Conservation (phyloP, 805 yeast species). For the Myxozyma udenii region DNA sequence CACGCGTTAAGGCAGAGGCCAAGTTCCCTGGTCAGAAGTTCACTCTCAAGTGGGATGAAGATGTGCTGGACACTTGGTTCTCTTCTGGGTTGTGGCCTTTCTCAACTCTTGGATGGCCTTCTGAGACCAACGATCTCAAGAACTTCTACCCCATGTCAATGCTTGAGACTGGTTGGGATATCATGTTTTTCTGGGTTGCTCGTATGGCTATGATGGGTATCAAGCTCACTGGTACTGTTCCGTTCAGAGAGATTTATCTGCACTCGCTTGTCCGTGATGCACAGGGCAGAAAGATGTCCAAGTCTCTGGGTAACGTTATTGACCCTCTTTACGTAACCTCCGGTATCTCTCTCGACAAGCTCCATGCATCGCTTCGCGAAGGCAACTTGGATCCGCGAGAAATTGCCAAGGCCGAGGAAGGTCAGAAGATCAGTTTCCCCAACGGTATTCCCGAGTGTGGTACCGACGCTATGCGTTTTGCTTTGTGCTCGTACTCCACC, state of each 20-base stretch:
- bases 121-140: constrained; percentile 62
- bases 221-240: constrained; percentile 84
- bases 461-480: constrained; percentile 97
- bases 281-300: constrained; percentile 98
- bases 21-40: constrained; percentile 69
- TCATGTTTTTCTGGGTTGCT: constrained; percentile 97
- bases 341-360: constrained; percentile 76
- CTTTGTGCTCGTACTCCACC: constrained; percentile 95
- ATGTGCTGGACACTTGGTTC: constrained; percentile 98
- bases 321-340: constrained; percentile 92
- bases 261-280: constrained; percentile 98
- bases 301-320: constrained; percentile 92
- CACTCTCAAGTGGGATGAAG: constrained; percentile 91
- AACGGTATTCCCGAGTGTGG: constrained; percentile 99
- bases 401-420: constrained; percentile 78
- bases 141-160: constrained; percentile 84
- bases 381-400: constrained; percentile 93
- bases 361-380: constrained; percentile 68
- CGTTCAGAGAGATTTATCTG: constrained; percentile 95
- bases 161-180: constrained; percentile 99
- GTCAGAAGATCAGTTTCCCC: constrained; percentile 88
- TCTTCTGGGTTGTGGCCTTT: constrained; percentile 98
- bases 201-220: constrained; percentile 92
- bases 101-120: constrained; percentile 95
- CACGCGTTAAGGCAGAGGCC: constrained; percentile 70